Evolutionary conservation across 768 basidiomycete genomes (phyloP).

Genomic region (Baorangia bicolor): DNA sequence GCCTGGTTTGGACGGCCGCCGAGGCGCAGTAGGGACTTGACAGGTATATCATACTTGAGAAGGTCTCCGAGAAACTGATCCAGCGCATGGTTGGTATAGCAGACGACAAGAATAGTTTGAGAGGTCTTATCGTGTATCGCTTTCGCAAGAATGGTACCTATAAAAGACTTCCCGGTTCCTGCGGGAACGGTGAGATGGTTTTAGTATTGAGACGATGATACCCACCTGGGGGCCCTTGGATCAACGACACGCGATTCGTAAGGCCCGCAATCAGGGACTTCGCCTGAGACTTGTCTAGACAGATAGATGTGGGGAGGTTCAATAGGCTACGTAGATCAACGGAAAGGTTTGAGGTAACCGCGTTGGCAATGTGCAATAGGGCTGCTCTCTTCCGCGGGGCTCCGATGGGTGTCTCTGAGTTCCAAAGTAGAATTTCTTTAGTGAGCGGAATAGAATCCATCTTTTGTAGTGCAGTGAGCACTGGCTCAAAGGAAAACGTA

Average conservation of each 20-base stretch:
- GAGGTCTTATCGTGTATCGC: constrained; percentile 47
- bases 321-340: constrained; percentile 42
- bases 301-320: constrained; percentile 35
- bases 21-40: constrained; percentile 48
- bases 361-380: constrained; percentile 23
- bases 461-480: constrained; percentile 53
- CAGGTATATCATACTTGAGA: constrained; percentile 58
- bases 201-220: neutral
- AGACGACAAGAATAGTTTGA: constrained; percentile 59
- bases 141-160: constrained; percentile 64
- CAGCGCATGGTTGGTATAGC: constrained; percentile 72
- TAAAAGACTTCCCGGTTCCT: constrained; percentile 76
- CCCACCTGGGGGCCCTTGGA: constrained; percentile 71
- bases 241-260: constrained; percentile 52
- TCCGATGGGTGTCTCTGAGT: constrained; percentile 16
- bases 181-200: neutral
- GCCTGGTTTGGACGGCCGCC: constrained; percentile 50
- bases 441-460: constrained; percentile 44
- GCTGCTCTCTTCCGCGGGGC: neutral
- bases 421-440: constrained; percentile 55
- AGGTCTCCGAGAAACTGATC: constrained; percentile 67
- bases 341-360: constrained; percentile 30
- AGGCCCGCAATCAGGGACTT: constrained; percentile 49
- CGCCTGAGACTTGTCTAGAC: constrained; percentile 51
- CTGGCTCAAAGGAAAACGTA: constrained; percentile 58